Conservation (phyloP, 2,329 filamentous ascomycete species). For the Dendryphion nanum region DNA sequence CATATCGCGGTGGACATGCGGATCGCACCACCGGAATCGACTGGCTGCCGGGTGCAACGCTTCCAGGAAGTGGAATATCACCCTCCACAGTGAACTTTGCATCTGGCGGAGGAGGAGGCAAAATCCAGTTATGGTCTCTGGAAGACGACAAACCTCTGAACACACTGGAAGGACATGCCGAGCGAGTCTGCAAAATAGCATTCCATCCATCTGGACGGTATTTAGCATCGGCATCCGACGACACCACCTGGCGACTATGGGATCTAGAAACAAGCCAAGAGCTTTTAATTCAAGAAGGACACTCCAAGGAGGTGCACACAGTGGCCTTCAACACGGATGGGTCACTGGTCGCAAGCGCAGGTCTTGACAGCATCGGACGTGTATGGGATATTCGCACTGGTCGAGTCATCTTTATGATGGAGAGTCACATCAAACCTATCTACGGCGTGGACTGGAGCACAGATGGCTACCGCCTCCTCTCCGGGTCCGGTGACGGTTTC, state of each 20-base stretch:
- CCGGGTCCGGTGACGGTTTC: constrained; percentile 90
- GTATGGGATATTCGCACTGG: constrained; percentile 95
- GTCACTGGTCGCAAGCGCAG: constrained; percentile 85
- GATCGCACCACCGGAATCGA: constrained; percentile 87
- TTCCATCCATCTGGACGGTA: constrained; percentile 92
- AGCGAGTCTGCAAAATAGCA: constrained; percentile 85
- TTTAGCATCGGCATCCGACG: constrained; percentile 88
- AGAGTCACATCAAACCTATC: constrained; percentile 90
- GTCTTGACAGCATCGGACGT: constrained; percentile 88
- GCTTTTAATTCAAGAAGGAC: constrained; percentile 85
- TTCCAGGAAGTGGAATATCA: constrained; percentile 69
- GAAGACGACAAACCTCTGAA: constrained; percentile 80
- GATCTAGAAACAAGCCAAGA: constrained; percentile 84
- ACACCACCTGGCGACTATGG: constrained; percentile 97
- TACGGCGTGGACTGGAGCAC: constrained; percentile 89
- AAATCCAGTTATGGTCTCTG: constrained; percentile 87
- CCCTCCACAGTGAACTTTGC: constrained; percentile 77
- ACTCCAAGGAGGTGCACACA: constrained; percentile 89
- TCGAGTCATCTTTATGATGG: constrained; percentile 91
- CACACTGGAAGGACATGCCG: constrained; percentile 78
- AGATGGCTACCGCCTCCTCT: constrained; percentile 90
- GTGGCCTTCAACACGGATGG: constrained; percentile 90
- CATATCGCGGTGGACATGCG: constrained; percentile 75
- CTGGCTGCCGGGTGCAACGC: constrained; percentile 82
- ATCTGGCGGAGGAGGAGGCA: constrained; percentile 84